Conservation (phyloP, 805 yeast species). For the Wickerhamiella shivajii region DNA sequence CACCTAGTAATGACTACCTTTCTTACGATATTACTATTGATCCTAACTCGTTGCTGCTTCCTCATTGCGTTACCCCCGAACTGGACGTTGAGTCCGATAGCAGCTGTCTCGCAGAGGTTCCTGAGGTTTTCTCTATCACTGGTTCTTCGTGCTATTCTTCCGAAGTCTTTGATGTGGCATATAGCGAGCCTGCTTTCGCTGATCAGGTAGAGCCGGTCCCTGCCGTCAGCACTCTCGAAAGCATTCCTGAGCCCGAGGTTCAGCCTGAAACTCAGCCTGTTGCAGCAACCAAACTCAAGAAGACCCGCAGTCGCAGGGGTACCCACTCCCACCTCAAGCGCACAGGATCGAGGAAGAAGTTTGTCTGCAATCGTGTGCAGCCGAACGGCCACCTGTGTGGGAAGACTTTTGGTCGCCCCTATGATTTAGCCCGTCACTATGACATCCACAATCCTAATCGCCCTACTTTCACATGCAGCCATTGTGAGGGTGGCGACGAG, state of each 20-base stretch:
- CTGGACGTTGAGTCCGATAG: too few species aligned
- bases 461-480: constrained; percentile 1
- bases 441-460: constrained; percentile 8
- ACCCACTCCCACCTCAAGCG: background rate
- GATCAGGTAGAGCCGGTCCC: too few species aligned
- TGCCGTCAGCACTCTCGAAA: too few species aligned
- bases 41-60: too few species aligned
- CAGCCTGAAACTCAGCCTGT: background rate
- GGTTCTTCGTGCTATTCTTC: too few species aligned
- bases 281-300: background rate
- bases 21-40: too few species aligned
- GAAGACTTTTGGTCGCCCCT: constrained; percentile 6
- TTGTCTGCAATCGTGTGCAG: background rate
- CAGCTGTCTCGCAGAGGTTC: too few species aligned
- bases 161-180: too few species aligned
- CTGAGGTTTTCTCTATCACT: too few species aligned
- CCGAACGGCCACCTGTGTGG: constrained; percentile 1
- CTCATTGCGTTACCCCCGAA: too few species aligned
- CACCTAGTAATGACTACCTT: too few species aligned
- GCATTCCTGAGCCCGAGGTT: constrained; percentile 1
- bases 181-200: too few species aligned
- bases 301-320: background rate
- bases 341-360: constrained; percentile 1
- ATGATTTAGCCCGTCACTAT: constrained; percentile 5
- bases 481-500: constrained; percentile 3